These are phyloP conservation scores for Colletotrichum sp. DNA, from an alignment of 2,329 filamentous ascomycete species.

Conservation along the genomic window DNA sequence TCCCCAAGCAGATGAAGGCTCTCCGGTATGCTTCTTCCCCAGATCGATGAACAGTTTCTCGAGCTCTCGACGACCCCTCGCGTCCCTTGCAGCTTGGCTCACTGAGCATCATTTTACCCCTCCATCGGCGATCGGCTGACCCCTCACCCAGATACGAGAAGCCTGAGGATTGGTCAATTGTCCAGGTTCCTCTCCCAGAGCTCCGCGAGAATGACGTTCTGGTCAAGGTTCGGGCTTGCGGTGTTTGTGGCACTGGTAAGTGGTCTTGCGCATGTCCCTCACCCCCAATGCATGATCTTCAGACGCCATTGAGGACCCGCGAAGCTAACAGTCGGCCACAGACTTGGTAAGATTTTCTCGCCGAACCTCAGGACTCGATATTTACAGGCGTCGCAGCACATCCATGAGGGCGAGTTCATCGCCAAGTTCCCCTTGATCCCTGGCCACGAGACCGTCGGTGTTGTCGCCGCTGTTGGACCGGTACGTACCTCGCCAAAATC, in stretches of 20 bases:
- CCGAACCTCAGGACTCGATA: background rate
- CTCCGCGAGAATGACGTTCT: conserved; percentile 65
- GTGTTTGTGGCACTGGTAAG: conserved; percentile 64
- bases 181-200: conserved; percentile 65
- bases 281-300: background rate
- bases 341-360: conserved; percentile 36
- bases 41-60: background rate
- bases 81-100: background rate
- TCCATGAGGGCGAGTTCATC: conserved; percentile 72
- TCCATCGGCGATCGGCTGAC: conserved; percentile 23
- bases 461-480: conserved; percentile 62
- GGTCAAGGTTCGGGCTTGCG: conserved; percentile 71
- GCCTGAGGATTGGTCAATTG: conserved; percentile 64
- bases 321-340: conserved; percentile 27
- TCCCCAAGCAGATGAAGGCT: conserved; percentile 65
- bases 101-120: conserved; percentile 7
- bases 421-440: conserved; percentile 69
- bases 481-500: conserved; percentile 9
- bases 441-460: conserved; percentile 72
- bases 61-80: background rate
- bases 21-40: conserved; percentile 51
- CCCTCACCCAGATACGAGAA: conserved; percentile 58
- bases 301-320: background rate
- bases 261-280: conserved; percentile 2
- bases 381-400: conserved; percentile 45